Percentiles rank a stretch among this genome's conserved stretches.
Conservation (phyloP, 2,329 filamentous ascomycete genomes). For the Truncatella angustata region DNA sequence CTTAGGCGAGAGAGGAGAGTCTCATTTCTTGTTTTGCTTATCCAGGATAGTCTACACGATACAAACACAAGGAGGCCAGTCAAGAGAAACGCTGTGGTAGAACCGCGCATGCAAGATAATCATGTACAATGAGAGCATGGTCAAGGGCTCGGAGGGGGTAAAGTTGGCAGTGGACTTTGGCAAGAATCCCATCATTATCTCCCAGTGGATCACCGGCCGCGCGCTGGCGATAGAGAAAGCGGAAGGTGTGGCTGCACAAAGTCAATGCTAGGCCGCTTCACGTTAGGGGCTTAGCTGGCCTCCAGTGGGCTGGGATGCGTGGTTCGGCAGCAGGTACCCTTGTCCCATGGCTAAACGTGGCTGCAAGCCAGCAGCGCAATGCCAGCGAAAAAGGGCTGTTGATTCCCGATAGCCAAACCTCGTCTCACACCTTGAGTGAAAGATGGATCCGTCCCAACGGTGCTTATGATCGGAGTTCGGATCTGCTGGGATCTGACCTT, state of each 20-base stretch:
- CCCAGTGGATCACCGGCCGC: not conserved
- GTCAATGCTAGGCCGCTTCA: not conserved
- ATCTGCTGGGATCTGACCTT: too few species aligned
- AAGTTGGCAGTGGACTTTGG: not conserved
- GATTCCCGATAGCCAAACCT: not conserved
- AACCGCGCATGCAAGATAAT: not conserved
- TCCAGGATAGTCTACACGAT: conserved; percentile 8
- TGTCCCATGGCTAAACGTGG: not conserved
- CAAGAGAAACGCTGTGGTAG: not conserved
- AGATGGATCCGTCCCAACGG: not conserved
- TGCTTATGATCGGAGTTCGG: not conserved
- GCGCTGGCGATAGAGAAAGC: not conserved
- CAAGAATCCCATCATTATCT: conserved; percentile 4
- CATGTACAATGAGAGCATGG: not conserved
- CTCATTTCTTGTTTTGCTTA: not conserved
- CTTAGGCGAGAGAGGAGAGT: not conserved
- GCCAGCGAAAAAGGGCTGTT: conserved; percentile 1
- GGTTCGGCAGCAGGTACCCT: not conserved
- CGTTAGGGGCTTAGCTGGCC: not conserved
- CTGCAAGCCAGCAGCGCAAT: not conserved
- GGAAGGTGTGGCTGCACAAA: conserved; percentile 1
- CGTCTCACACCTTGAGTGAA: too few species aligned
- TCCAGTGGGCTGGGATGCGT: conserved; percentile 2
- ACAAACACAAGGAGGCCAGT: not conserved
- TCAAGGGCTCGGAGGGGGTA: not conserved